Base-by-base conservation (phyloP, 2,329 filamentous ascomycete species). In the Massarina eburnea region DNA sequence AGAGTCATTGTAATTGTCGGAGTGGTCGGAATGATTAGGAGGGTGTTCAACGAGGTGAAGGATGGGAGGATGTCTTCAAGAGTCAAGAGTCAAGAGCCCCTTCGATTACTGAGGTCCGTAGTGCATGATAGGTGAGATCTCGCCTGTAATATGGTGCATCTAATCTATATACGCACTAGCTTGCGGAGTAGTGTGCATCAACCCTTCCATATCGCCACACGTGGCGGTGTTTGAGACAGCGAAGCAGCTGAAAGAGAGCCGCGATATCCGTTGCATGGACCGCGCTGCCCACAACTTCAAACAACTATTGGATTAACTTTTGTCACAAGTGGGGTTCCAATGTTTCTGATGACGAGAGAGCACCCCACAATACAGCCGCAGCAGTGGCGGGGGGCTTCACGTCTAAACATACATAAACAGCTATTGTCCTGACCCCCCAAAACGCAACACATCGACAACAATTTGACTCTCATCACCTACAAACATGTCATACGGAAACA, bases 401-500 rank as follows among this genome's bases (percentile, higher is more conserved):
- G 12, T 12, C 24, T 26, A 4, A 14, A 14, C 27, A 30, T 30
- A 30, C 12, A 30, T 30, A 30, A 30, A 30, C 5, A 14, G 9
- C 27, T 26, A 30, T 30, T 30, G 12, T 14, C 12, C 27, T 30
- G 9, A 30, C 6, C 27, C 12, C 27, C n/a, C n/a, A n/a, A n/a
- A n/a, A n/a, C n/a, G n/a, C n/a, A n/a, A n/a, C n/a, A n/a, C n/a
- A n/a, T n/a, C n/a, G n/a, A n/a, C n/a, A n/a, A n/a, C n/a, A n/a
- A n/a, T n/a, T n/a, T n/a, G n/a, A 30, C 5, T 5, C 15, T 18
- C 20, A 38, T 24, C n/a, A n/a, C 14, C 20, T n/a, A n/a, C n/a
- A 21, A 51, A 19, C 27, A 54, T 56, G 53, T 54, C 51, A 29
- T 39, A 45, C 20, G 43, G 43, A 3, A 40, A 45, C 22, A 43